Evolutionary conservation across 108 stramenopile genomes (phyloP), one percentile per base, ranked within the genome.

Genomic region (Pseudonitzschia delicatissima): DNA sequence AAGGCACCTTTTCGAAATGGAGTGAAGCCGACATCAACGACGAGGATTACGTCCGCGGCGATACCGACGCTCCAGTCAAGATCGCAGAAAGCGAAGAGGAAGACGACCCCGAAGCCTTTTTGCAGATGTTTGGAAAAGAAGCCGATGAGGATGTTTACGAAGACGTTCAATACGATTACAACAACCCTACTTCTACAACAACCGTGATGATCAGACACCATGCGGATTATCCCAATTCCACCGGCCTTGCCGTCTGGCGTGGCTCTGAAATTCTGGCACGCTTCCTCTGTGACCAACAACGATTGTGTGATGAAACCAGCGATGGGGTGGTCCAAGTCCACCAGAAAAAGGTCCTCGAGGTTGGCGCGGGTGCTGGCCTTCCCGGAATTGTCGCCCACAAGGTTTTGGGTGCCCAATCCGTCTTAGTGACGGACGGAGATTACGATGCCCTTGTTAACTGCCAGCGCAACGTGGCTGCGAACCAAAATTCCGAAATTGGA

Each of bases 401-500:
- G 52, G 31, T 55, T 6, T 55, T 80, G 49, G 77, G 76, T 20
- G 76, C 81, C 32, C n/a, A 28, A 0, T 25, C 21, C 5, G 79
- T 80, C 3, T 25, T 79, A 8, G 51, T 78, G 47, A 83, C 85
- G 37, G 85, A 86, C 72, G 85, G 85, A 35, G 85, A 86, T 66
- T 62, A 59, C 2, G 62, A 48, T 36, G 66, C 68, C 26, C 67
- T 86, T 74, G 21, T 76, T 3, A 57, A 79, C 28, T 45, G 80
- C 53, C 39, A 81, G 26, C 29, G 64, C 33, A 85, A 86, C 60
- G 67, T 82, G 13, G 33, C 70, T 34, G 13, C 13, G 32, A 82
- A 82, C 39, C 33, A 11, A 15, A 37, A 35, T 32, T 8, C 3
- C 15, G 13, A 55, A 3, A 21, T 31, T 27, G n/a, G 20, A 23